phyloP scores from a whole-genome alignment of 352 stramenopile genomes.

The Phytophthora foliorum region DNA sequence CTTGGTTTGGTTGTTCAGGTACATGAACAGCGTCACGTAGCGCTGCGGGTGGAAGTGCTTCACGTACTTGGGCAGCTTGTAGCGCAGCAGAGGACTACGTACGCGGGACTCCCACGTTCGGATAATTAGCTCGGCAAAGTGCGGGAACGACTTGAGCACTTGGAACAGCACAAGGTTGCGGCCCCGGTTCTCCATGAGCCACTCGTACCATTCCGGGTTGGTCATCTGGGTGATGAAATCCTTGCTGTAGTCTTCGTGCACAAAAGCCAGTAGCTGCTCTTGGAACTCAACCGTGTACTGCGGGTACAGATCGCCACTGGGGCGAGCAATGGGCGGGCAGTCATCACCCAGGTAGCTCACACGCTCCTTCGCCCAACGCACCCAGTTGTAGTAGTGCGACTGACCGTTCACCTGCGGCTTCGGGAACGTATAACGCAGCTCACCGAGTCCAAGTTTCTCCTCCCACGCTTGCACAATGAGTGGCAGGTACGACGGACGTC shows the following conservation, averaged over 20 bases:
- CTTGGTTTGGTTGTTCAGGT: constrained; percentile 96
- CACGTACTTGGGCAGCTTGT: constrained; percentile 72
- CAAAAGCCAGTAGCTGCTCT: constrained; percentile 55
- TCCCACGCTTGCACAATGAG: constrained; percentile 71
- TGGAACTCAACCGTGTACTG: constrained; percentile 82
- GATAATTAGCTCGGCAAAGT: constrained; percentile 70
- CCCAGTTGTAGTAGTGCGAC: constrained; percentile 79
- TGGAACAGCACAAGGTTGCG: constrained; percentile 72
- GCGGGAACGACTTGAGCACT: constrained; percentile 62
- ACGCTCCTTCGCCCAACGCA: constrained; percentile 85
- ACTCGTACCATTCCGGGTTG: constrained; percentile 76
- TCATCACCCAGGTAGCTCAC: constrained; percentile 64
- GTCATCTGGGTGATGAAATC: constrained; percentile 58
- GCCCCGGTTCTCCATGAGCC: constrained; percentile 68
- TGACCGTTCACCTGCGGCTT: constrained; percentile 64
- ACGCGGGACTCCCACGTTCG: constrained; percentile 70
- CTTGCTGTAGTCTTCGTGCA: constrained; percentile 73
- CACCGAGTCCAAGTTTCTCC: constrained; percentile 52
- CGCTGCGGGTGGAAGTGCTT: constrained; percentile 93
- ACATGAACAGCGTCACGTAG: constrained; percentile 97
- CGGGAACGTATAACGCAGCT: constrained; percentile 75
- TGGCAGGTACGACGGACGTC: constrained; percentile 63
- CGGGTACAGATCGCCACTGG: constrained; percentile 63
- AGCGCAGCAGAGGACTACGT: constrained; percentile 39
- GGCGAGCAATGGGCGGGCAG: constrained; percentile 55